phyloP scores from a whole-genome alignment of 2,329 filamentous ascomycete genomes.

The Bipolaris sorokiniana region DNA sequence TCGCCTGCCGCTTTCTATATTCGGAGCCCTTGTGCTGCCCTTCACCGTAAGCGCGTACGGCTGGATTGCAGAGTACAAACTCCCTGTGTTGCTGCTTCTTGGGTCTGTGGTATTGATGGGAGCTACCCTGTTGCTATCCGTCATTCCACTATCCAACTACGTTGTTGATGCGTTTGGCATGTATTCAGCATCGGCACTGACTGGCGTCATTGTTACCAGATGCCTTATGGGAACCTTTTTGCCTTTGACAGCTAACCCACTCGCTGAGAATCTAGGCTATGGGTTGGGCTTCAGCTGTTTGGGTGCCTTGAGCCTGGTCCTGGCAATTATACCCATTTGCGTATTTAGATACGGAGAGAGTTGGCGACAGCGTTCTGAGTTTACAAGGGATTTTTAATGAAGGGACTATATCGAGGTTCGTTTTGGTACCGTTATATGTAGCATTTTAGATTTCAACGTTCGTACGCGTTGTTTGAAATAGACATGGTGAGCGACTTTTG shows the following conservation, averaged over 20 bases:
- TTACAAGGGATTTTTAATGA: conserved; percentile 46
- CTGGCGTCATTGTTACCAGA: conserved; percentile 61
- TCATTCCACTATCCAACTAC: conserved; percentile 61
- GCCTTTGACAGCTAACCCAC: conserved; percentile 58
- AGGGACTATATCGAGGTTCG: background rate
- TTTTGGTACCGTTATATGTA: no score
- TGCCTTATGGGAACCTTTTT: conserved; percentile 64
- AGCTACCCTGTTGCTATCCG: conserved; percentile 53
- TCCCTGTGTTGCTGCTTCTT: conserved; percentile 55
- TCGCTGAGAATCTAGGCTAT: conserved; percentile 58
- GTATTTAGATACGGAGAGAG: conserved; percentile 58
- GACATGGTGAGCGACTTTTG: background rate
- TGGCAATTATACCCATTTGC: conserved; percentile 60
- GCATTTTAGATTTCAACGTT: background rate
- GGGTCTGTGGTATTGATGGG: conserved; percentile 56
- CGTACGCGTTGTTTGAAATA: background rate
- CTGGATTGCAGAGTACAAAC: conserved; percentile 56
- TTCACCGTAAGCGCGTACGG: conserved; percentile 57
- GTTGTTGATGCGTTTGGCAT: conserved; percentile 64
- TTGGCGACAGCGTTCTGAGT: conserved; percentile 61
- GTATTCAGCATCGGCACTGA: conserved; percentile 64
- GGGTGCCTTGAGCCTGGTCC: conserved; percentile 49
- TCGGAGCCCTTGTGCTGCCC: conserved; percentile 57
- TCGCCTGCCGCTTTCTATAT: conserved; percentile 60
- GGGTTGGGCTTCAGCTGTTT: conserved; percentile 60